Percentiles rank a stretch among this genome's conserved stretches.
Conservation (phyloP, 2,329 filamentous ascomycete species). For the Biscogniauxia sp. region DNA sequence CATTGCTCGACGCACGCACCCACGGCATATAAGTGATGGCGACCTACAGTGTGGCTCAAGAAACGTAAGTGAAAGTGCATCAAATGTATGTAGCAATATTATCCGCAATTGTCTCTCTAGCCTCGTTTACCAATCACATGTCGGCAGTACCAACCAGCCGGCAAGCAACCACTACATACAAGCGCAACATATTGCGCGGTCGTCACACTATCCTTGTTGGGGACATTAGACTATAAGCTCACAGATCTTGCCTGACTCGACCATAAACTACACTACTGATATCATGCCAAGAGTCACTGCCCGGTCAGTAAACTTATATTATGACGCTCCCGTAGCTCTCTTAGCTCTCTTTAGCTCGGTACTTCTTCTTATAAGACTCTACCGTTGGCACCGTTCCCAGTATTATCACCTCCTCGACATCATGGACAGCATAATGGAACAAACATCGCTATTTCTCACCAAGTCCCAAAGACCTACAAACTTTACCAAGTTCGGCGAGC, state of each 20-base stretch:
- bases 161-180: conserved; percentile 12
- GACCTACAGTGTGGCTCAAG: conserved; percentile 1
- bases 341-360: conserved; percentile 19
- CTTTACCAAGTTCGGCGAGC: conserved; percentile 30
- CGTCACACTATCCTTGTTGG: conserved; percentile 12
- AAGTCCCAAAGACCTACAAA: conserved; percentile 12
- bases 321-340: conserved; percentile 22
- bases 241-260: conserved; percentile 8
- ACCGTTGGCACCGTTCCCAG: conserved; percentile 18
- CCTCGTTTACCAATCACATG: conserved; percentile 1
- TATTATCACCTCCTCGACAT: conserved; percentile 22
- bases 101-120: conserved; percentile 9
- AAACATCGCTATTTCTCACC: conserved; percentile 12
- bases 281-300: conserved; percentile 18
- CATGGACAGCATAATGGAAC: conserved; percentile 25
- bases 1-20: conserved; percentile 13
- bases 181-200: conserved; percentile 9
- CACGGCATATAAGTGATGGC: conserved; percentile 23
- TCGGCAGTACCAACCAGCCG: conserved; percentile 2
- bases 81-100: background rate
- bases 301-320: conserved; percentile 19
- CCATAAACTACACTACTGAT: conserved; percentile 10
- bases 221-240: conserved; percentile 8
- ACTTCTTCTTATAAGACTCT: conserved; percentile 17
- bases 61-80: background rate